Percentiles rank a stretch among this genome's conserved stretches.
Evolutionary conservation across 495 filamentous ascomycete genomes (phyloP).

Genomic region (Aspergillus homomorphus): DNA sequence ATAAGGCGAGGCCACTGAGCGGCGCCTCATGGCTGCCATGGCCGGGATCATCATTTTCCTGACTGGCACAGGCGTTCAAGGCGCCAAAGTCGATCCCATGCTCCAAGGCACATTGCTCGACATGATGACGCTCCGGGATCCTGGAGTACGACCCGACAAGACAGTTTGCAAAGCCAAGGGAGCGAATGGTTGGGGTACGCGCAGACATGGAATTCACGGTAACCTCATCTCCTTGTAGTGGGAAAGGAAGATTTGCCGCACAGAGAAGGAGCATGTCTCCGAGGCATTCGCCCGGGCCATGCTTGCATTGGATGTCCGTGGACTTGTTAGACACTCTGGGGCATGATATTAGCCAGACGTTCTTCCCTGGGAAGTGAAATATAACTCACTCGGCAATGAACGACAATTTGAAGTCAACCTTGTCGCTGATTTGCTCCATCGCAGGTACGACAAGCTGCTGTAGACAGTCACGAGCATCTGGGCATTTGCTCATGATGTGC

Average conservation of each 20-base stretch:
- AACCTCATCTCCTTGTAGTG: conserved; percentile 11
- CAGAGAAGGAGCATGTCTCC: conserved; percentile 94
- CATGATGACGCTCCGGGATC: conserved; percentile 70
- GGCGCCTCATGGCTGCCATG: conserved; percentile 44
- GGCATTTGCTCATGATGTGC: conserved; percentile 95
- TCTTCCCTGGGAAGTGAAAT: not conserved
- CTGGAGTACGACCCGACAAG: conserved; percentile 64
- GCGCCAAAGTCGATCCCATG: conserved; percentile 82
- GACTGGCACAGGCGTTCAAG: conserved; percentile 72
- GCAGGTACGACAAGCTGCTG: conserved; percentile 76
- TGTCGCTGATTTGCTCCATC: conserved; percentile 75
- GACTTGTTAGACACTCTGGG: conserved; percentile 36
- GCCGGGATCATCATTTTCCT: conserved; percentile 44
- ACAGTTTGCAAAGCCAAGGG: conserved; percentile 89
- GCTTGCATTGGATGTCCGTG: conserved; percentile 62
- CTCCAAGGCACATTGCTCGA: conserved; percentile 82
- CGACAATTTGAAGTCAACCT: conserved; percentile 86
- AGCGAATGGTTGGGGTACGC: conserved; percentile 72
- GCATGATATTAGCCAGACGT: conserved; percentile 1
- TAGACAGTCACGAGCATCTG: conserved; percentile 79
- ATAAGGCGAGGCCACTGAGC: conserved; percentile 55
- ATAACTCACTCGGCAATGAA: conserved; percentile 75
- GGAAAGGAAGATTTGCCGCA: conserved; percentile 62
- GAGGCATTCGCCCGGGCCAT: conserved; percentile 87
- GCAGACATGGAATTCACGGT: conserved; percentile 4